Conservation (phyloP, 1,284 basidiomycete genomes). For the Pseudozyma sp. region DNA sequence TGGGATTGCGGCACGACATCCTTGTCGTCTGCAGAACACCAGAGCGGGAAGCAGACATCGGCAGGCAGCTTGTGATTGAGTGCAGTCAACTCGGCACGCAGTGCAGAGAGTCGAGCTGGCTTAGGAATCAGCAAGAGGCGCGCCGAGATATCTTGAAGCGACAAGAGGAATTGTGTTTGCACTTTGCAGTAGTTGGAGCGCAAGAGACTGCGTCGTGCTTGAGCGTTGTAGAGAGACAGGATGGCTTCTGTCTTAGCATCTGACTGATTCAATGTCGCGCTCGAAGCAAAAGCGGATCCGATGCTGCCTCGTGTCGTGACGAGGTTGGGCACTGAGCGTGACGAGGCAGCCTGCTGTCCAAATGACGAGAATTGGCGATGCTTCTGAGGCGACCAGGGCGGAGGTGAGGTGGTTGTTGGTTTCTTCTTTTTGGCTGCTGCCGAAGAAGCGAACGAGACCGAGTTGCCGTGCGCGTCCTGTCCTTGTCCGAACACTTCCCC, state of each 20-base stretch:
- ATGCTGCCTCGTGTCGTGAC: conserved; percentile 73
- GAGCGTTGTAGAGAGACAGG: conserved; percentile 53
- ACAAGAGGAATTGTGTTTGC: conserved; percentile 90
- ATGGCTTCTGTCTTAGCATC: conserved; percentile 50
- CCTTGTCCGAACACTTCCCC: conserved; percentile 51
- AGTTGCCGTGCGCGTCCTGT: conserved; percentile 6
- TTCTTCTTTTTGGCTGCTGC: conserved; percentile 18
- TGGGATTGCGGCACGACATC: conserved; percentile 19
- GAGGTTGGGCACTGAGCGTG: conserved; percentile 51
- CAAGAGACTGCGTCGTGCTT: conserved; percentile 54
- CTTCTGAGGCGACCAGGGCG: conserved; percentile 43
- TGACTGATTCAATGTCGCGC: conserved; percentile 72
- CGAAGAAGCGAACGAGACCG: neutral
- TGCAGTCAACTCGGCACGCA: conserved; percentile 93
- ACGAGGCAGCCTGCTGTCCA: conserved; percentile 31
- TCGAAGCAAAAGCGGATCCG: conserved; percentile 68
- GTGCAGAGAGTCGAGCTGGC: conserved; percentile 90
- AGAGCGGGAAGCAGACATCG: conserved; percentile 95
- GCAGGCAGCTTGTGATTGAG: conserved; percentile 92
- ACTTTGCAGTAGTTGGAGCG: conserved; percentile 79
- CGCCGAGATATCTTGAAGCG: conserved; percentile 92
- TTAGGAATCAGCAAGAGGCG: conserved; percentile 91
- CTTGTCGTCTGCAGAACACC: conserved; percentile 75
- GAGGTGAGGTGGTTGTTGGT: conserved; percentile 5
- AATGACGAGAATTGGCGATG: conserved; percentile 40